phyloP scores from a whole-genome alignment of 768 basidiomycete genomes.

The Hydnum rufescens region DNA sequence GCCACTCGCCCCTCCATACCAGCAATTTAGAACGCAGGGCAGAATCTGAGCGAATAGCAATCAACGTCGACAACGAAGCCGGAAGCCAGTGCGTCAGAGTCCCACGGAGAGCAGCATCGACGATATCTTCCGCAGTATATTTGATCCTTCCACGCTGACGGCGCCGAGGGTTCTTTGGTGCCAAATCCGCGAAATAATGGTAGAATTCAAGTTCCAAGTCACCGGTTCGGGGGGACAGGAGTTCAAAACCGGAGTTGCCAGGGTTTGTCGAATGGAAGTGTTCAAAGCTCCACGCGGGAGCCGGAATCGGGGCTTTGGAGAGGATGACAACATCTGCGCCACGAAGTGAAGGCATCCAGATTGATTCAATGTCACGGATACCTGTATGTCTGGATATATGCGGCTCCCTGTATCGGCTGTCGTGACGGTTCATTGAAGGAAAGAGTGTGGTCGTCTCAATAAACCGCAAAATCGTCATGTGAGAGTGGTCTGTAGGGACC shows the following conservation, averaged over 20 bases:
- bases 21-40: neutral
- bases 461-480: neutral
- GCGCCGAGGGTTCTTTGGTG: neutral
- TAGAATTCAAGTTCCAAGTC: neutral
- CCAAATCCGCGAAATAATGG: neutral
- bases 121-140: neutral
- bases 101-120: neutral
- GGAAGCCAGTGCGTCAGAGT: neutral
- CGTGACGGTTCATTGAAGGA: neutral
- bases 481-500: neutral
- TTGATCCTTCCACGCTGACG: neutral
- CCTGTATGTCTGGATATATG: neutral
- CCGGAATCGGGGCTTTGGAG: neutral
- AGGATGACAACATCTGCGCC: neutral
- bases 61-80: neutral
- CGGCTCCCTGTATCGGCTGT: neutral
- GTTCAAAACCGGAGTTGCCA: neutral
- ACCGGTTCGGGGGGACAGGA: neutral
- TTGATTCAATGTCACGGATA: neutral
- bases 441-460: neutral
- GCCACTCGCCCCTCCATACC: constrained; percentile 1
- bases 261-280: neutral
- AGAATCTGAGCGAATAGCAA: neutral
- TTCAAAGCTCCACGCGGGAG: neutral
- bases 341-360: neutral